Conservation (phyloP, 495 filamentous ascomycete species). For the Neurospora sp. region DNA sequence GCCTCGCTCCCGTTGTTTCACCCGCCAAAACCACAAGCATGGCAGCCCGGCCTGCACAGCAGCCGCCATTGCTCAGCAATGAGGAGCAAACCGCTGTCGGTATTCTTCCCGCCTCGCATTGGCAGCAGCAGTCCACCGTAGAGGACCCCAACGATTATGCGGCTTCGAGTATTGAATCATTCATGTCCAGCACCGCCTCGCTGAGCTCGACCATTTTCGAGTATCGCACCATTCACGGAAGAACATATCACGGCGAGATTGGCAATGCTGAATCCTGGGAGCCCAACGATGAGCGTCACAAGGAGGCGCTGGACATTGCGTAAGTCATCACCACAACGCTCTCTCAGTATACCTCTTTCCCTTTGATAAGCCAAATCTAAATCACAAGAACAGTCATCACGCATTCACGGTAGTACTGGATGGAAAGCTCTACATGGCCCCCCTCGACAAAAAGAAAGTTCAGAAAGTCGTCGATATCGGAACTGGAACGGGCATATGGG, state of each 20-base stretch:
- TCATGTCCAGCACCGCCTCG: conserved; percentile 17
- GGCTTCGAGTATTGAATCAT: neutral
- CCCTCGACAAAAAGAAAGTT: conserved; percentile 15
- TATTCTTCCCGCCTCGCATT: neutral
- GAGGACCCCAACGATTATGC: neutral
- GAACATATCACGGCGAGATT: conserved; percentile 18
- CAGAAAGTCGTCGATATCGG: conserved; percentile 32
- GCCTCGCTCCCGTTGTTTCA: neutral
- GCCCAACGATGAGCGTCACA: conserved; percentile 17
- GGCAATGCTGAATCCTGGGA: conserved; percentile 5
- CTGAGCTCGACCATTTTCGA: conserved; percentile 22
- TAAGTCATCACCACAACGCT: conserved; percentile 9
- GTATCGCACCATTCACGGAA: conserved; percentile 19
- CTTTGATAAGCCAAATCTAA: neutral
- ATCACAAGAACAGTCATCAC: conserved; percentile 10
- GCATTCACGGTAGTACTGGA: conserved; percentile 27
- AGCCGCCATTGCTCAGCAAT: too few relatives aligned
- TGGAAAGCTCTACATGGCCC: conserved; percentile 45
- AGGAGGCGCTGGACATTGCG: conserved; percentile 16
- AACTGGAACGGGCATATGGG: conserved; percentile 33
- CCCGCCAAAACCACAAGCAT: too few relatives aligned
- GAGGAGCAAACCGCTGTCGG: too few relatives aligned
- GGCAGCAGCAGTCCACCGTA: neutral
- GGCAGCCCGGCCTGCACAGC: too few relatives aligned
- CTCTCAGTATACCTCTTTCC: neutral